Percentiles rank a stretch among this genome's conserved stretches.
These are phyloP conservation scores for Saturnispora quitensis DNA, from an alignment of 805 yeast species.

Conservation along the genomic window DNA sequence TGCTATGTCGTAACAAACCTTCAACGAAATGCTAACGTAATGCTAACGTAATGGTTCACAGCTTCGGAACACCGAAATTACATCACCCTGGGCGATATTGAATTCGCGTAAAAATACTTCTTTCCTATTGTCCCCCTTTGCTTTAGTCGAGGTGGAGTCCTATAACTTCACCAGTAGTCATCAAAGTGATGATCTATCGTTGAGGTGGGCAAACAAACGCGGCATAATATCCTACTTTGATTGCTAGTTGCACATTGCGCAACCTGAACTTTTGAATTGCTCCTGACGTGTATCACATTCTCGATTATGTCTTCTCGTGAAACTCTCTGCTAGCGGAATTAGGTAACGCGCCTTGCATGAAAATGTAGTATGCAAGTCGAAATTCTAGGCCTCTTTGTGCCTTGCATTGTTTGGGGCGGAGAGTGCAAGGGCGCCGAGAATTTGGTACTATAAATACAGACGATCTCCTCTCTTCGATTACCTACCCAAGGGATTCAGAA, in stretches of 20 bases:
- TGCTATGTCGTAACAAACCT: background rate
- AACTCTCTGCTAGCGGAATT: background rate
- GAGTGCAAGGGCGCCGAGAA: background rate
- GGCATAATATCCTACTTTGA: too few species aligned
- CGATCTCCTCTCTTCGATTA: background rate
- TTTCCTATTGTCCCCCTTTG: background rate
- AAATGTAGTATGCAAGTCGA: background rate
- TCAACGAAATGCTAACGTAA: background rate
- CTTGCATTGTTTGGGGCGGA: background rate
- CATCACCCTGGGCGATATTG: background rate
- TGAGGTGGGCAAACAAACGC: too few species aligned
- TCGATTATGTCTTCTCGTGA: background rate
- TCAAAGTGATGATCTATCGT: too few species aligned
- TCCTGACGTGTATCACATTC: too few species aligned
- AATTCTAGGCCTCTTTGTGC: background rate
- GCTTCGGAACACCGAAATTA: background rate
- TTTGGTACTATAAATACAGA: background rate
- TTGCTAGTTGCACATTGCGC: too few species aligned
- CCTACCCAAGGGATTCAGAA: too few species aligned
- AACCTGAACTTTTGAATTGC: too few species aligned
- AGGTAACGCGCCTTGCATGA: background rate
- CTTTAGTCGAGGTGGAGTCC: background rate
- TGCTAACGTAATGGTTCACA: background rate
- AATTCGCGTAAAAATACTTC: background rate
- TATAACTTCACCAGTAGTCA: too few species aligned